phyloP scores from a whole-genome alignment of 2,329 filamentous ascomycete species.

The Alternaria metachromatica region DNA sequence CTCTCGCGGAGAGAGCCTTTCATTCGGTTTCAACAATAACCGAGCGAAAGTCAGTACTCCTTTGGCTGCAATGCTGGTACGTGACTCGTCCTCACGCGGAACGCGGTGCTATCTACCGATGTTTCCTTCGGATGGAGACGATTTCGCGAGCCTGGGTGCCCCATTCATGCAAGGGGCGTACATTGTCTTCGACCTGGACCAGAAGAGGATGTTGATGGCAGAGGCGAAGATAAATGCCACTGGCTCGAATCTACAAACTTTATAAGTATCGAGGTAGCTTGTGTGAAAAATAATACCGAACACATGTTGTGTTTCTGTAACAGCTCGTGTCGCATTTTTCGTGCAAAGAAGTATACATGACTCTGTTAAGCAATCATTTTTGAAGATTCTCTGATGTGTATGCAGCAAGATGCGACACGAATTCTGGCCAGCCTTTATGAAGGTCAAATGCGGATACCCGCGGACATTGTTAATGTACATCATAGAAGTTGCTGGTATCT shows the following conservation, averaged over 20 bases:
- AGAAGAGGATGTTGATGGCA: background rate
- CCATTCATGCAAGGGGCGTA: background rate
- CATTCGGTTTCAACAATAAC: background rate
- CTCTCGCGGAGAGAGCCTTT: background rate
- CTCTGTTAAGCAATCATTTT: accelerated
- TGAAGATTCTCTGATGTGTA: background rate
- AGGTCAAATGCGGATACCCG: background rate
- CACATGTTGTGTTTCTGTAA: background rate
- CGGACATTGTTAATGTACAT: background rate
- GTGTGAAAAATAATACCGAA: background rate
- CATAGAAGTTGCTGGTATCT: background rate
- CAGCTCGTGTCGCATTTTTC: background rate
- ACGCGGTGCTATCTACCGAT: background rate
- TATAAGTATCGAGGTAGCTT: background rate
- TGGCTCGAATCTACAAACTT: background rate
- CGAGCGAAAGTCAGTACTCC: background rate
- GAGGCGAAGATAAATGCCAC: background rate
- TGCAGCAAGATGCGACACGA: background rate
- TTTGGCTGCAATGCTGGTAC: background rate
- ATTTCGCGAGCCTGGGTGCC: background rate
- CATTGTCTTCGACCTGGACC: background rate
- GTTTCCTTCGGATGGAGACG: background rate
- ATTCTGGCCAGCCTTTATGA: background rate
- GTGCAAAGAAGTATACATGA: background rate
- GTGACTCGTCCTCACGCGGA: background rate